A percentile compares a stretch with the other conserved stretches of the same genome.
Evolutionary conservation across 768 basidiomycete genomes (phyloP).

Genomic region (Boletus vermiculosoides): DNA sequence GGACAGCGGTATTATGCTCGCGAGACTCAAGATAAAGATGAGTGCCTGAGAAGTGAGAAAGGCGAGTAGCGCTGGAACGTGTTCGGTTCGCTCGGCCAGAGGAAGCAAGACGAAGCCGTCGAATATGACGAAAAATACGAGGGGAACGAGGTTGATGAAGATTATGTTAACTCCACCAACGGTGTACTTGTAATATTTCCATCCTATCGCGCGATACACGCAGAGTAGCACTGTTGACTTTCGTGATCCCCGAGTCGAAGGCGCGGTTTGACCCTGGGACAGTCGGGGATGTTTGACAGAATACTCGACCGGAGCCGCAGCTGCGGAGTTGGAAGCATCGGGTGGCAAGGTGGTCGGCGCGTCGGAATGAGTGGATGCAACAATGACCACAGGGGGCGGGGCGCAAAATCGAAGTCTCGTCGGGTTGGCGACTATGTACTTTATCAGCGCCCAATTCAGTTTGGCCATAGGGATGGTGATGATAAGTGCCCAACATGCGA

Average conservation of each 20-base stretch:
- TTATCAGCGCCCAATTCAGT: constrained; percentile 92
- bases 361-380: constrained; percentile 31
- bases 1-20: constrained; percentile 92
- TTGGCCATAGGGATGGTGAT: constrained; percentile 98
- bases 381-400: constrained; percentile 69
- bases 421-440: constrained; percentile 75
- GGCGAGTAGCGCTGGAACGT: constrained; percentile 62
- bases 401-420: constrained; percentile 90
- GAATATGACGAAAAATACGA: constrained; percentile 96
- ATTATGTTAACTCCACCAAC: constrained; percentile 98
- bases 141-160: constrained; percentile 90
- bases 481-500: constrained; percentile 93
- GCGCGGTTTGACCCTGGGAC: constrained; percentile 86
- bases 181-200: constrained; percentile 98
- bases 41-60: constrained; percentile 70
- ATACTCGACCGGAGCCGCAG: constrained; percentile 42
- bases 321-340: constrained; percentile 8
- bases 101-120: constrained; percentile 84
- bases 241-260: constrained; percentile 64
- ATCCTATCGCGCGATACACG: constrained; percentile 87
- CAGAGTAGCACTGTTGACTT: constrained; percentile 89
- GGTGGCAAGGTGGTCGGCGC: constrained; percentile 6
- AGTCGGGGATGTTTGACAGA: constrained; percentile 72
- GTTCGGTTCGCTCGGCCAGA: constrained; percentile 60
- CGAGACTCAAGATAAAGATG: constrained; percentile 81